Conservation (phyloP, 2,329 filamentous ascomycete species). For the Hymenoscyphus albidus region DNA sequence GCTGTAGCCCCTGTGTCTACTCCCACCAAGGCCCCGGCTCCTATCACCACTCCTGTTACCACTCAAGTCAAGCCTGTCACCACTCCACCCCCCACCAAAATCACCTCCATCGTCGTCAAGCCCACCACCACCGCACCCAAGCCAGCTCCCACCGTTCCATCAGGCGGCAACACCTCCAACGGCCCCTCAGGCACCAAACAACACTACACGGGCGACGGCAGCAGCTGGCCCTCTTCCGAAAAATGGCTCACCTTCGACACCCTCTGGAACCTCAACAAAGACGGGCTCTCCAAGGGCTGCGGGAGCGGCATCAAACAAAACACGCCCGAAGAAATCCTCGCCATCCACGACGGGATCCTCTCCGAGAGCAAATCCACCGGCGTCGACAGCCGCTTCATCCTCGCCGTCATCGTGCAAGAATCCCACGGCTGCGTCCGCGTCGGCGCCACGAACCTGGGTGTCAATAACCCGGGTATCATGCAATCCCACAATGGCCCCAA, state of each 20-base stretch:
- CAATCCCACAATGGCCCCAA: conserved; percentile 17
- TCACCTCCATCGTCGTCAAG: not conserved
- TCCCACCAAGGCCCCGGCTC: not conserved
- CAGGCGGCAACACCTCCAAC: not conserved
- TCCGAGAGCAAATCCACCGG: not conserved
- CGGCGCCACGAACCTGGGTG: not conserved
- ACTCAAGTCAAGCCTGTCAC: not conserved
- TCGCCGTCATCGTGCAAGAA: conserved; percentile 35
- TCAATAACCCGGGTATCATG: conserved; percentile 25
- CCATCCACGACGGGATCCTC: conserved; percentile 8
- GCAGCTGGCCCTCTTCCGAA: conserved; percentile 6
- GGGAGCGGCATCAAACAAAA: conserved; percentile 5
- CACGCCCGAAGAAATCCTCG: conserved; percentile 6
- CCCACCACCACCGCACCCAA: not conserved
- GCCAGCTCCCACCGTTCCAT: not conserved
- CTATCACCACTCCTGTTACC: not conserved
- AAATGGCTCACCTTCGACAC: conserved; percentile 7
- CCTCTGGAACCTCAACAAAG: conserved; percentile 4
- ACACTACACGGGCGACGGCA: conserved; percentile 11
- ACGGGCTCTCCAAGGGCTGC: not conserved
- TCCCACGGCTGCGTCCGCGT: conserved; percentile 30
- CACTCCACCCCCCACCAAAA: not conserved
- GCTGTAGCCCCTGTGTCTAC: not conserved
- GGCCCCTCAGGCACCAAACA: not conserved
- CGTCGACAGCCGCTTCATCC: conserved; percentile 33